Percentiles rank a stretch among this genome's conserved stretches.
phyloP scores from a whole-genome alignment of 768 basidiomycete genomes.

The Candolleomyces aberdarensis region DNA sequence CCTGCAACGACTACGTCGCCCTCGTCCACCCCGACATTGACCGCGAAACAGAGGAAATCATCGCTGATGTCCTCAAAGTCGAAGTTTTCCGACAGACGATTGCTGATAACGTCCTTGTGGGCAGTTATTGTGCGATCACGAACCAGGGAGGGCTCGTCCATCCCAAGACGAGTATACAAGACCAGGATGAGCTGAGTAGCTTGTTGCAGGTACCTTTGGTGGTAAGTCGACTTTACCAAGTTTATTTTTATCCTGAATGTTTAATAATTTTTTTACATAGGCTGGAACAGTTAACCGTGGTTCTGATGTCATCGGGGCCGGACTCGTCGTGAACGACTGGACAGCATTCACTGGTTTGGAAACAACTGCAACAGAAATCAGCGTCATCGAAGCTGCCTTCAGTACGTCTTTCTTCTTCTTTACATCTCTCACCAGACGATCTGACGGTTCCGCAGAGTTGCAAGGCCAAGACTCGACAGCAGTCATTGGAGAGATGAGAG shows the following conservation, averaged over 20 bases:
- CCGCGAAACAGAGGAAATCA: conserved; percentile 99
- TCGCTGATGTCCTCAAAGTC: conserved; percentile 97
- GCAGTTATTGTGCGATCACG: conserved; percentile 91
- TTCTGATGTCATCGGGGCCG: conserved; percentile 96
- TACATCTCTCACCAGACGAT: conserved; percentile 1
- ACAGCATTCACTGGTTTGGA: conserved; percentile 98
- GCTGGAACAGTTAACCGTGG: conserved; percentile 98
- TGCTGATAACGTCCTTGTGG: conserved; percentile 95
- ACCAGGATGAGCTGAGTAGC: conserved; percentile 95
- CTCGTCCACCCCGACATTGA: conserved; percentile 98
- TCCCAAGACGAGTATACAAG: conserved; percentile 94
- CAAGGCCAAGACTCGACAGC: conserved; percentile 82
- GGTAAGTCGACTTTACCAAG: conserved; percentile 45
- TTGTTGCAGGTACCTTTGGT: conserved; percentile 93
- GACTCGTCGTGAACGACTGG: conserved; percentile 99
- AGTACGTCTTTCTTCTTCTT: conserved; percentile 52
- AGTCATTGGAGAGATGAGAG: conserved; percentile 89
- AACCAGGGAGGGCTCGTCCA: conserved; percentile 98
- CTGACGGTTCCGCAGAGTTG: conserved; percentile 51
- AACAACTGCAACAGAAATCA: conserved; percentile 99
- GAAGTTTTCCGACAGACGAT: conserved; percentile 98
- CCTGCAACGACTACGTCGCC: conserved; percentile 98
- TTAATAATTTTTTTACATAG: conserved; percentile 34
- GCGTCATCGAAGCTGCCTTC: conserved; percentile 96
- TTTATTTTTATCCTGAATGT: not conserved